These are phyloP conservation scores for Alnus rubra DNA, from an alignment of 306 rosid species.

Conservation along the genomic window DNA sequence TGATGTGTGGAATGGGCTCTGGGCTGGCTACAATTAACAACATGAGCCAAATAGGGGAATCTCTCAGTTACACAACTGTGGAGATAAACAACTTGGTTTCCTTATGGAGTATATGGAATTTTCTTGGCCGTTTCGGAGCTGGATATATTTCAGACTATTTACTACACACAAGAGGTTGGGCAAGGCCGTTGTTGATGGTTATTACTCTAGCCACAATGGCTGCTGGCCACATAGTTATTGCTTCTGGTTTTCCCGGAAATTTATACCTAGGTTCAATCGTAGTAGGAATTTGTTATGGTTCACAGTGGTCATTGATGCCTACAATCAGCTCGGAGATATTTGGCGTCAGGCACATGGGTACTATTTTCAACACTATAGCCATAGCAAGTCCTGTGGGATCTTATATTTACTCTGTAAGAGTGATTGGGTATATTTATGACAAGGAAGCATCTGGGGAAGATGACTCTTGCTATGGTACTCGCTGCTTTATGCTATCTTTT, in stretches of 20 bases:
- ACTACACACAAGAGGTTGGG: slow-evolving; percentile 68
- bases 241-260: slow-evolving; percentile 72
- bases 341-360: slow-evolving; percentile 84
- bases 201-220: slow-evolving; percentile 59
- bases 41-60: slow-evolving; percentile 87
- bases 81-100: slow-evolving; percentile 72
- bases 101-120: slow-evolving; percentile 94
- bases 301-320: slow-evolving; percentile 96
- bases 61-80: slow-evolving; percentile 65
- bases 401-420: slow-evolving; percentile 73
- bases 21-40: slow-evolving; percentile 81
- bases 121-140: slow-evolving; percentile 89
- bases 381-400: slow-evolving; percentile 87
- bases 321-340: slow-evolving; percentile 82
- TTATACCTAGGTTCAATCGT: slow-evolving; percentile 74
- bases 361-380: slow-evolving; percentile 85
- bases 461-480: slow-evolving; percentile 61
- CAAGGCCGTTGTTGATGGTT: slow-evolving; percentile 70
- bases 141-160: slow-evolving; percentile 78
- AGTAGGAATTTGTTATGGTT: slow-evolving; percentile 84
- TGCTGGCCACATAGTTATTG: slow-evolving; percentile 66
- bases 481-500: slow-evolving; percentile 76
- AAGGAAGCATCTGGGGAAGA: slow-evolving; percentile 46
- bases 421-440: slow-evolving; percentile 84
- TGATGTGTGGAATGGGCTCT: slow-evolving; percentile 90